phyloP scores from a whole-genome alignment of 176 grass and related monocot species.

The Microstegium vimineum region DNA sequence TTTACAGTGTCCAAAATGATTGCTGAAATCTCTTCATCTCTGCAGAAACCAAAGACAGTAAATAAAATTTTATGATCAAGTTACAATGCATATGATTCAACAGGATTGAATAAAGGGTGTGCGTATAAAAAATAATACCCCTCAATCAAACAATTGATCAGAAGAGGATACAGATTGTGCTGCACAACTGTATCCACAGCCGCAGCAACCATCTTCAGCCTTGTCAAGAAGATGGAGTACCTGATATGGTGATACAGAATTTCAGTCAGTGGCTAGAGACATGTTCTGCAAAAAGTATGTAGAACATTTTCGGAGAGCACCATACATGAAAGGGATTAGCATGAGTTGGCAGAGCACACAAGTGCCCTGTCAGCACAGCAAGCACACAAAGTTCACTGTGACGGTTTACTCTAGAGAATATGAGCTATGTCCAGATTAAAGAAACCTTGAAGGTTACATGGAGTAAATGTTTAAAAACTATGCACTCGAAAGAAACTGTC shows the following conservation, averaged over 20 bases:
- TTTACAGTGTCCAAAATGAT: conserved; percentile 53
- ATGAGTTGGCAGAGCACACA: background rate
- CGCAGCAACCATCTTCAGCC: conserved; percentile 39
- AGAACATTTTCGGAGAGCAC: background rate
- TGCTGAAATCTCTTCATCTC: conserved; percentile 69
- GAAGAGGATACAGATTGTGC: conserved; percentile 75
- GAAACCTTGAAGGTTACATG: background rate
- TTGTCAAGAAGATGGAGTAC: conserved; percentile 73
- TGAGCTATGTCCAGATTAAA: background rate
- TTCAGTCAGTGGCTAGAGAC: background rate
- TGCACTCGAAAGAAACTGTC: background rate
- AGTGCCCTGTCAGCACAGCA: background rate
- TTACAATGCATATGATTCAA: background rate
- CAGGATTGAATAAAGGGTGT: background rate
- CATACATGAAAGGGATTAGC: background rate
- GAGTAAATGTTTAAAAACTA: background rate
- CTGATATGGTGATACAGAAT: conserved; percentile 40
- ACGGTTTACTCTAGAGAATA: background rate
- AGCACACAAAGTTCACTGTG: background rate
- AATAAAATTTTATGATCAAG: conserved; percentile 4
- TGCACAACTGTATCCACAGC: conserved; percentile 55
- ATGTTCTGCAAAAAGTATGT: background rate
- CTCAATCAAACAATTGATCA: conserved; percentile 77
- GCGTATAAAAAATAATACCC: conserved; percentile 47
- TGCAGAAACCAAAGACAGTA: conserved; percentile 31